These are phyloP conservation scores for Pilasporangium apinafurcum DNA, from an alignment of 352 stramenopile genomes.

Conservation along the genomic window DNA sequence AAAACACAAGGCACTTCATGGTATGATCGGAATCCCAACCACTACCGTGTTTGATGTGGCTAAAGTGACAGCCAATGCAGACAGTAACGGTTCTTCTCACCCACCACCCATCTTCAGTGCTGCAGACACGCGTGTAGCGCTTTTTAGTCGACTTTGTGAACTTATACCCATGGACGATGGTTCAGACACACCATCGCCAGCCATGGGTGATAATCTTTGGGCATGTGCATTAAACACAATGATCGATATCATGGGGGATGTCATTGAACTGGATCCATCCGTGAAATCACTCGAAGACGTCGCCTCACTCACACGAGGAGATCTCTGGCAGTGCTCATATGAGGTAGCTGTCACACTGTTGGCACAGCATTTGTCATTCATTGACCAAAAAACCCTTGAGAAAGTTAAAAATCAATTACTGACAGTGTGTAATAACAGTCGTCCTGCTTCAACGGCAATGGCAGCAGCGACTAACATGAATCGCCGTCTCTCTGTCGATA, in stretches of 20 bases:
- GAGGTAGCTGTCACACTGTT: slow-evolving; percentile 25
- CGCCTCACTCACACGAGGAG: slow-evolving; percentile 10
- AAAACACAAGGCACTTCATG: slow-evolving; percentile 2
- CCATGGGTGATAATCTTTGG: slow-evolving; percentile 28
- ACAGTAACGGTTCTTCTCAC: no score
- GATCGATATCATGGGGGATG: slow-evolving; percentile 54
- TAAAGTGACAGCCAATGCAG: slow-evolving; percentile 5
- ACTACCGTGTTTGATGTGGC: no score
- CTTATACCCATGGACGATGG: slow-evolving; percentile 34
- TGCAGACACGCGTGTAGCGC: slow-evolving; percentile 34
- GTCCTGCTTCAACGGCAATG: no score
- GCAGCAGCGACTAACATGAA: not conserved
- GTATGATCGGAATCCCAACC: slow-evolving; percentile 6
- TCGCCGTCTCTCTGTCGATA: slow-evolving; percentile 25
- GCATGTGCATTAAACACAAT: slow-evolving; percentile 31
- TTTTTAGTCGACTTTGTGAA: slow-evolving; percentile 55
- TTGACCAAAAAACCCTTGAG: slow-evolving; percentile 9
- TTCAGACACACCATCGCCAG: not conserved
- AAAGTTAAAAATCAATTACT: no score
- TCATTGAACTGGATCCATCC: slow-evolving; percentile 47
- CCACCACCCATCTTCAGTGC: slow-evolving; percentile 1
- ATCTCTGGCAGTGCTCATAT: slow-evolving; percentile 24
- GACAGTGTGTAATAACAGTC: no score
- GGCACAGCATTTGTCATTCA: slow-evolving; percentile 29
- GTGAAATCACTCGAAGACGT: slow-evolving; percentile 25